Conservation (phyloP, 2,329 filamentous ascomycete genomes). For the Cercospora berteroae region DNA sequence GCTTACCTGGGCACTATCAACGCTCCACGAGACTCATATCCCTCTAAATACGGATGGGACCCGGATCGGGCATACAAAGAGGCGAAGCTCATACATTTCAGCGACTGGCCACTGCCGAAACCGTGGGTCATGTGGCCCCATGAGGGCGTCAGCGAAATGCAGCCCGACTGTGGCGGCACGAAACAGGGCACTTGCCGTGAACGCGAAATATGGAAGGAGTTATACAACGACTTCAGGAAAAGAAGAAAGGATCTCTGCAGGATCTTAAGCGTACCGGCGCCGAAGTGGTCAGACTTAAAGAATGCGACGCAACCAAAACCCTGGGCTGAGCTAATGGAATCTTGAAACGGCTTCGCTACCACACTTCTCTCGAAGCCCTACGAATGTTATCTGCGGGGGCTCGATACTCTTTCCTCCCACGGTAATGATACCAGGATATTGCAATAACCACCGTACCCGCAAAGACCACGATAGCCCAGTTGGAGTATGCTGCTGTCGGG, state of each 20-base stretch:
- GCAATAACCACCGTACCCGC: conserved; percentile 24
- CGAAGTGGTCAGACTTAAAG: conserved; percentile 31
- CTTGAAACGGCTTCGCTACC: background rate
- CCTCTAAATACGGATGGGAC: conserved; percentile 56
- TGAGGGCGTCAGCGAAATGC: conserved; percentile 43
- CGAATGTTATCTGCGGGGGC: conserved; percentile 26
- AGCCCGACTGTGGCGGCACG: conserved; percentile 44
- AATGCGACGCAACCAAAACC: conserved; percentile 19
- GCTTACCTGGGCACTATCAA: conserved; percentile 52
- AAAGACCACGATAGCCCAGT: conserved; percentile 31
- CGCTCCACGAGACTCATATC: conserved; percentile 42
- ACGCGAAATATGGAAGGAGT: conserved; percentile 44
- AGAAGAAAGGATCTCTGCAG: conserved; percentile 43
- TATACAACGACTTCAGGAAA: conserved; percentile 47
- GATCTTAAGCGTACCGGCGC: conserved; percentile 33
- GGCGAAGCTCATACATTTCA: conserved; percentile 68
- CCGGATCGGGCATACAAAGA: conserved; percentile 56
- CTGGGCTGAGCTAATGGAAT: conserved; percentile 1
- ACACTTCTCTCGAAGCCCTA: background rate
- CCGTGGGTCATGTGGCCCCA: conserved; percentile 55
- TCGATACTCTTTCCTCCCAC: conserved; percentile 27
- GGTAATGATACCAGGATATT: conserved; percentile 25
- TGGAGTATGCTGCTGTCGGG: conserved; percentile 22
- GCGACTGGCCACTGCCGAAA: conserved; percentile 69
- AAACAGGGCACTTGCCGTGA: conserved; percentile 34